A percentile compares a stretch with the other conserved stretches of the same genome.
Evolutionary conservation across 306 rosid species (phyloP).

Genomic region (Alnus glutinosa): DNA sequence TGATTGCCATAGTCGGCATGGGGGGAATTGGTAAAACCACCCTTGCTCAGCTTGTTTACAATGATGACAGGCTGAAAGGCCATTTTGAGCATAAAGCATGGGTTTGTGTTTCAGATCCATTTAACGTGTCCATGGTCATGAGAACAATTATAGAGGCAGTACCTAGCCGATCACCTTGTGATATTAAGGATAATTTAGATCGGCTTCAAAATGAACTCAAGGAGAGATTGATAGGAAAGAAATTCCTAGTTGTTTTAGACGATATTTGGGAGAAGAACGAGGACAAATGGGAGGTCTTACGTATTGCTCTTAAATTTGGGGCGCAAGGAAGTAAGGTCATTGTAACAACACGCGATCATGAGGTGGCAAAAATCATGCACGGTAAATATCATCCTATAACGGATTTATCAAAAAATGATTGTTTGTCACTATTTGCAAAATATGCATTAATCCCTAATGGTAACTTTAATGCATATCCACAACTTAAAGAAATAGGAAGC

Average conservation of each 20-base stretch:
- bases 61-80: no score
- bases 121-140: slow-evolving; percentile 2
- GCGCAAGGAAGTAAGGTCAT: slow-evolving; percentile 23
- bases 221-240: background rate
- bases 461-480: background rate
- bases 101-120: no score
- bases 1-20: no score
- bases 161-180: background rate
- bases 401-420: background rate
- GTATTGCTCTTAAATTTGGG: background rate
- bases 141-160: background rate
- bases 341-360: slow-evolving; percentile 3
- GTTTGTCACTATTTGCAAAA: slow-evolving; percentile 16
- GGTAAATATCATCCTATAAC: background rate
- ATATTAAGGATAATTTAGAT: background rate
- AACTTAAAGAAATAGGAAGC: background rate
- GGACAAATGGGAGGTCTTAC: slow-evolving; percentile 9
- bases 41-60: no score
- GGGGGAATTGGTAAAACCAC: no score
- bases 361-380: background rate
- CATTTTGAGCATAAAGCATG: no score
- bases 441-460: slow-evolving; percentile 5
- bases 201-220: background rate
- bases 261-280: slow-evolving; percentile 23
- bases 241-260: background rate